Evolutionary conservation across 2,329 filamentous ascomycete genomes (phyloP).

Genomic region (Beauveria sp.): DNA sequence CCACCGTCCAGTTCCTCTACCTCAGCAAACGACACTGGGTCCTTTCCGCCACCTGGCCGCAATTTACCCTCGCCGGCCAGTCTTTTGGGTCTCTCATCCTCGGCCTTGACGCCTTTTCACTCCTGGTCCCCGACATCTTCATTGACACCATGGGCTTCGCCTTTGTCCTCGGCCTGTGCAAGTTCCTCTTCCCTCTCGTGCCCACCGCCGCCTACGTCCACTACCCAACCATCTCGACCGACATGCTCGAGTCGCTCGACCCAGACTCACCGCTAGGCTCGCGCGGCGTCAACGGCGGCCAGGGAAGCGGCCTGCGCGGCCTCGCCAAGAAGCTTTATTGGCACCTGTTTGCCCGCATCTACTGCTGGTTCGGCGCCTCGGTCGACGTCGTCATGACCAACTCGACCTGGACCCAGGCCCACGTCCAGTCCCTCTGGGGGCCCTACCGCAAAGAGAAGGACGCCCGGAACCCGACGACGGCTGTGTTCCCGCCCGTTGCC

Average conservation of each 20-base stretch:
- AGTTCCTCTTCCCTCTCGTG: slow-evolving; percentile 69
- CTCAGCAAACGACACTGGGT: slow-evolving; percentile 82
- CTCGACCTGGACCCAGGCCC: slow-evolving; percentile 83
- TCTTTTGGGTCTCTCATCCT: slow-evolving; percentile 81
- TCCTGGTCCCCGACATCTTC: slow-evolving; percentile 87
- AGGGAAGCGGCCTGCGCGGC: slow-evolving; percentile 66
- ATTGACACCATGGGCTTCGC: slow-evolving; percentile 98
- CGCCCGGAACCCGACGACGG: slow-evolving; percentile 50
- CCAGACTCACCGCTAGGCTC: slow-evolving; percentile 47
- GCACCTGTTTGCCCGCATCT: slow-evolving; percentile 73
- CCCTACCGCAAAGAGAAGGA: slow-evolving; percentile 40
- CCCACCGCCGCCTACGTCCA: slow-evolving; percentile 93
- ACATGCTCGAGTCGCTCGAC: slow-evolving; percentile 84
- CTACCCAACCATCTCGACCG: slow-evolving; percentile 95
- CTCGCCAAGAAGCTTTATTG: slow-evolving; percentile 74
- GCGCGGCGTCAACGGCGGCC: slow-evolving; percentile 75
- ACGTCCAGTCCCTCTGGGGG: slow-evolving; percentile 77
- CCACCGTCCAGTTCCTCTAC: slow-evolving; percentile 82
- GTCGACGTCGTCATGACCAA: slow-evolving; percentile 97
- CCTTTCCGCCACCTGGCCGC: slow-evolving; percentile 78
- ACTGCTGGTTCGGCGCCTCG: slow-evolving; percentile 72
- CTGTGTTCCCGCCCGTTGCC: slow-evolving; percentile 87
- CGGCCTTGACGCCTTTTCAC: slow-evolving; percentile 86
- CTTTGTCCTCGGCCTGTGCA: slow-evolving; percentile 76
- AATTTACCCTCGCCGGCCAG: slow-evolving; percentile 90